phyloP scores from a whole-genome alignment of 176 grass and related monocot genomes.

The Bromus sterilis region DNA sequence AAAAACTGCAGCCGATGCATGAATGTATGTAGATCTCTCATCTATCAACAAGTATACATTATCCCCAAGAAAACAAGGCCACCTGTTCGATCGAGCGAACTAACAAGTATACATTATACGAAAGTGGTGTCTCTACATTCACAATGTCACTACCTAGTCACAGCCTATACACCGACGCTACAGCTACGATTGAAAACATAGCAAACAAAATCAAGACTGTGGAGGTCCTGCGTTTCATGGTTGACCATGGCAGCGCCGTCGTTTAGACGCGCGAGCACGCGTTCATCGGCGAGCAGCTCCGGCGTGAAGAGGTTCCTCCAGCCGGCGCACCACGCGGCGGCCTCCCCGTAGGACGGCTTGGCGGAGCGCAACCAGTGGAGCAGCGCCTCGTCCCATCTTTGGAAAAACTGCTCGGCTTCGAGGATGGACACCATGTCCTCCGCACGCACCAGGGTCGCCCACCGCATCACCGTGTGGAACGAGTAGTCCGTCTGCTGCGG shows the following conservation, averaged over 20 bases:
- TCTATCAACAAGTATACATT: too few species aligned
- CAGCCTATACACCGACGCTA: too few species aligned
- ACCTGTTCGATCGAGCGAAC: too few species aligned
- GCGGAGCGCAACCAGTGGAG: not conserved
- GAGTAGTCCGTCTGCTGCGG: not conserved
- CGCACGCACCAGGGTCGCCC: constrained; percentile 35
- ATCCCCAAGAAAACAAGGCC: too few species aligned
- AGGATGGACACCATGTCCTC: constrained; percentile 47
- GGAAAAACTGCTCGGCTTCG: constrained; percentile 44
- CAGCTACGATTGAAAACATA: too few species aligned
- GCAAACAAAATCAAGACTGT: too few species aligned
- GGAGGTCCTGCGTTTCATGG: not conserved
- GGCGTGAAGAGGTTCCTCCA: constrained; percentile 48
- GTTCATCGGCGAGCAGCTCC: constrained; percentile 49
- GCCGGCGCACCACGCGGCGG: constrained; percentile 33
- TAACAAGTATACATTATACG: too few species aligned
- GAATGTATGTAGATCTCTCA: too few species aligned
- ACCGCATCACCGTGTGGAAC: constrained; percentile 34
- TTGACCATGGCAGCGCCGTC: constrained; percentile 42
- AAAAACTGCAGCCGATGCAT: too few species aligned
- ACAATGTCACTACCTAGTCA: too few species aligned
- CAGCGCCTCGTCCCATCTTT: constrained; percentile 30
- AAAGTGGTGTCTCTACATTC: too few species aligned
- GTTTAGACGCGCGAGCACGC: constrained; percentile 23
- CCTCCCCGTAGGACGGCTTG: constrained; percentile 23